A percentile compares a stretch with the other conserved stretches of the same genome.
phyloP scores from a whole-genome alignment of 106 monocot genomes.

The Acorus calamus region DNA sequence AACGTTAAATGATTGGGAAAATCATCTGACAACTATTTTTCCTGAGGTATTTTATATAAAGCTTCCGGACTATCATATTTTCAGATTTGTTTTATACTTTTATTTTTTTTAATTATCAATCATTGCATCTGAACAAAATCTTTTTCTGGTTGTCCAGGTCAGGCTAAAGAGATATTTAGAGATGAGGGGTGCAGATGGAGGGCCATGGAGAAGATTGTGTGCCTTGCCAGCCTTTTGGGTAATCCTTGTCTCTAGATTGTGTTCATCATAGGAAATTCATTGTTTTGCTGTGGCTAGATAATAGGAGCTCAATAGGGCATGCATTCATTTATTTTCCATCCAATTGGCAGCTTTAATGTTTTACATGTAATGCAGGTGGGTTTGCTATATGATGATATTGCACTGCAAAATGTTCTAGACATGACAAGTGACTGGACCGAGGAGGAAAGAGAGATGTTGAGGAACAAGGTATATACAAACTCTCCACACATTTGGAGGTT shows the following conservation, averaged over 20 bases:
- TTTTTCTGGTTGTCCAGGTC: slow-evolving; percentile 43
- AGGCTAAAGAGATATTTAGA: slow-evolving; percentile 93
- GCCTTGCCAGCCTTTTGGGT: slow-evolving; percentile 99
- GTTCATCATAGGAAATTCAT: too few relatives aligned
- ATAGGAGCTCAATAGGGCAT: too few relatives aligned
- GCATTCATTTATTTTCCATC: not conserved
- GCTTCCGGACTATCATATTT: not conserved
- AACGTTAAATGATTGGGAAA: slow-evolving; percentile 95
- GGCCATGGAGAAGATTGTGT: slow-evolving; percentile 96
- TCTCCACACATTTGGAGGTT: not conserved
- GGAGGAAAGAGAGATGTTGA: slow-evolving; percentile 85
- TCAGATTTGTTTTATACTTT: not conserved
- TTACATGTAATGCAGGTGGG: slow-evolving; percentile 52
- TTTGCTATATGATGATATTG: slow-evolving; percentile 85
- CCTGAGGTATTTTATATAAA: slow-evolving; percentile 57
- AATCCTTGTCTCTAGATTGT: not conserved
- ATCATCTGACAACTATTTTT: slow-evolving; percentile 95
- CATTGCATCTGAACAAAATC: not conserved
- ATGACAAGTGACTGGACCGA: slow-evolving; percentile 90
- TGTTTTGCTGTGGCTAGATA: too few relatives aligned
- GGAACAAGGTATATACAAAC: slow-evolving; percentile 51
- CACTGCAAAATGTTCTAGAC: slow-evolving; percentile 75
- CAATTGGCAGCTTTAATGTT: not conserved
- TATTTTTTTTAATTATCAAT: not conserved
- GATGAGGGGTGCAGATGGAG: slow-evolving; percentile 99